Conservation (phyloP, 2,329 filamentous ascomycete genomes). For the Cladorrhinum sp. region DNA sequence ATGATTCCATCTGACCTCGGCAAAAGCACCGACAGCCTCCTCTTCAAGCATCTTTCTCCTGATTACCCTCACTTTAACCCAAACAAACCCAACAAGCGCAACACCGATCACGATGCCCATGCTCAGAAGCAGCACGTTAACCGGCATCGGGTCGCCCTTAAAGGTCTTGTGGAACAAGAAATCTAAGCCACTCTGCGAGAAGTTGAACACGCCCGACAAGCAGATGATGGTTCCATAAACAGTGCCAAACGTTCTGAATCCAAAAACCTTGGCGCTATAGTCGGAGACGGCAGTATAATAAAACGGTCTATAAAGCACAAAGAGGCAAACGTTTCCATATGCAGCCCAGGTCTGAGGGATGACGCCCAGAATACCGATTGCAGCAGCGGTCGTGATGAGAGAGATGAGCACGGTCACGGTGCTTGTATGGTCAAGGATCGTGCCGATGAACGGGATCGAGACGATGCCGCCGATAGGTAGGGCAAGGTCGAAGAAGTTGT, state of each 20-base stretch:
- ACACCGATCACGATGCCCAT: constrained; percentile 63
- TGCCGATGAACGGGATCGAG: constrained; percentile 83
- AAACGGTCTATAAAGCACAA: constrained; percentile 80
- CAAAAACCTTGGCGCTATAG: constrained; percentile 88
- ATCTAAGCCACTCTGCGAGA: constrained; percentile 77
- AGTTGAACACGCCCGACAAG: constrained; percentile 78
- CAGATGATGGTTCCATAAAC: constrained; percentile 93
- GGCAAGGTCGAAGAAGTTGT: constrained; percentile 77
- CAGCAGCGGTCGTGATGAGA: constrained; percentile 68
- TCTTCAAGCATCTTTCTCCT: constrained; percentile 33
- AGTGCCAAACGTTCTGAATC: constrained; percentile 86
- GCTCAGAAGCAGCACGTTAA: constrained; percentile 67
- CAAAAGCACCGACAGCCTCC: constrained; percentile 32
- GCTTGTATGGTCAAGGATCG: constrained; percentile 71
- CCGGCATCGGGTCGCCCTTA: constrained; percentile 67
- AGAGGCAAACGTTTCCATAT: constrained; percentile 73
- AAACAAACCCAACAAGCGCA: constrained; percentile 65
- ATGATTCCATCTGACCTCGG: constrained; percentile 6
- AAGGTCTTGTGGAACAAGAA: constrained; percentile 73
- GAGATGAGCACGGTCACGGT: constrained; percentile 68
- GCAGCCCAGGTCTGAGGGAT: constrained; percentile 67
- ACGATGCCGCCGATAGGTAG: constrained; percentile 79
- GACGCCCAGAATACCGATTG: constrained; percentile 73
- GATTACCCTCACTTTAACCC: constrained; percentile 37
- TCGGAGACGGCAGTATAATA: constrained; percentile 92